Evolutionary conservation across 306 rosid species (phyloP).

Genomic region (Cicer cuneatum): DNA sequence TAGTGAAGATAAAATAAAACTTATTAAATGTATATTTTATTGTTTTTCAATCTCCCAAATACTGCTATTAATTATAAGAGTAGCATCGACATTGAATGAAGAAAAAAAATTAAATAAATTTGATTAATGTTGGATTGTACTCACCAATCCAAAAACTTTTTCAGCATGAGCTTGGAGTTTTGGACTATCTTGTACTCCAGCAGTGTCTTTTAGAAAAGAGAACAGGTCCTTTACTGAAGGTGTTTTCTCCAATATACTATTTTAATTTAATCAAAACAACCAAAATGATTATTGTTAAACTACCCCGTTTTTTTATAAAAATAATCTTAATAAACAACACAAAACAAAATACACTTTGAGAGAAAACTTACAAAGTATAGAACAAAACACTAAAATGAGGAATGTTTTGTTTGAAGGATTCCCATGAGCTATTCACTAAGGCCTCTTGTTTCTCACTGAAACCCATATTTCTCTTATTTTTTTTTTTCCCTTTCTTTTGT

Average conservation of each 20-base stretch:
- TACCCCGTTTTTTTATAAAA: background rate
- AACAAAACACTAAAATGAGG: slow-evolving; percentile 31
- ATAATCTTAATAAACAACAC: background rate
- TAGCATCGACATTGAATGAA: background rate
- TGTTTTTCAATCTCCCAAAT: background rate
- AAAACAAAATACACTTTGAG: background rate
- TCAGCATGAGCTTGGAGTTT: slow-evolving; percentile 36
- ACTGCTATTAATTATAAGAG: background rate
- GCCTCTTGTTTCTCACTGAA: slow-evolving; percentile 41
- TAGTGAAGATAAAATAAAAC: background rate
- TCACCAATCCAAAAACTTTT: slow-evolving; percentile 46
- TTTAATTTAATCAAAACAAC: background rate
- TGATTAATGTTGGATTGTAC: background rate
- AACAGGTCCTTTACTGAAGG: slow-evolving; percentile 45
- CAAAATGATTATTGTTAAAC: background rate
- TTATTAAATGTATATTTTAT: background rate
- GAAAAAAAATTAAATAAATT: background rate
- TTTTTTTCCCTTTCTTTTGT: background rate
- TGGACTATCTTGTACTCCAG: slow-evolving; percentile 38
- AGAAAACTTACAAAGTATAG: slow-evolving; percentile 37
- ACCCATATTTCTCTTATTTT: background rate
- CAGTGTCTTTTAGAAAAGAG: slow-evolving; percentile 42
- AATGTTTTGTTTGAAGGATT: slow-evolving; percentile 38
- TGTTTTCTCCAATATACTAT: slow-evolving; percentile 48
- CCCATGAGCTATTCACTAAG: slow-evolving; percentile 44